A percentile compares a stretch with the other conserved stretches of the same genome.
These are phyloP conservation scores for Oryza glaberrima DNA, from an alignment of 176 grass and related monocot species.

Conservation along the genomic window DNA sequence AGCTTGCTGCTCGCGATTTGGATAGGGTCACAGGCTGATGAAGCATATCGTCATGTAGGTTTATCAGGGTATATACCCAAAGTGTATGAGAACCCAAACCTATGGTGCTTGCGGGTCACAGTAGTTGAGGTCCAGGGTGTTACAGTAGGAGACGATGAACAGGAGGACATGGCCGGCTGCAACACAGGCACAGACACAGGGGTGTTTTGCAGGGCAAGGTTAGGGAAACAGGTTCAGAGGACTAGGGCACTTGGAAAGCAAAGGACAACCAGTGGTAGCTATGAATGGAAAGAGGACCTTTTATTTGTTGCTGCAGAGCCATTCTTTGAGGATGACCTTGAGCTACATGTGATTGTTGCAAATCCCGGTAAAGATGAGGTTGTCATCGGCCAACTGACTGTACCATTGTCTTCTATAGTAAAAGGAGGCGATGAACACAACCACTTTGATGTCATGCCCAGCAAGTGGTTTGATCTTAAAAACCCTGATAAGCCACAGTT, in stretches of 20 bases:
- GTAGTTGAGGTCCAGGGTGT: background rate
- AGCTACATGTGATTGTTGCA: too few species aligned
- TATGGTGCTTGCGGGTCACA: background rate
- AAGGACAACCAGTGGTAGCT: background rate
- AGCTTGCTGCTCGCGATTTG: conserved; percentile 50
- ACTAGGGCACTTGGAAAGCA: background rate
- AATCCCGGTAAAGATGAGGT: background rate
- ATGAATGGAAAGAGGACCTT: conserved; percentile 36
- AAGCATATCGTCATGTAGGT: conserved; percentile 20
- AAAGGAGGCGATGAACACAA: background rate
- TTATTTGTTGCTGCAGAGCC: conserved; percentile 40
- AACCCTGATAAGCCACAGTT: background rate
- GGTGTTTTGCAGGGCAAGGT: background rate
- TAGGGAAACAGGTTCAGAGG: conserved; percentile 18
- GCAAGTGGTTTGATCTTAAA: conserved; percentile 36
- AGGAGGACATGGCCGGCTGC: too few species aligned
- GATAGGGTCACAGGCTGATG: conserved; percentile 50
- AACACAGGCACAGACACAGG: too few species aligned
- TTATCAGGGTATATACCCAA: background rate
- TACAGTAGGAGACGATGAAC: too few species aligned
- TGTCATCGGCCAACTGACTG: background rate
- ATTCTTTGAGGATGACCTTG: conserved; percentile 4
- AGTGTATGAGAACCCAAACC: background rate
- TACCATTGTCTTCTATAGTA: background rate
- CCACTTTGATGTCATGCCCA: background rate